phyloP scores from a whole-genome alignment of 441 rosid species.

The Lepidium campestre region DNA sequence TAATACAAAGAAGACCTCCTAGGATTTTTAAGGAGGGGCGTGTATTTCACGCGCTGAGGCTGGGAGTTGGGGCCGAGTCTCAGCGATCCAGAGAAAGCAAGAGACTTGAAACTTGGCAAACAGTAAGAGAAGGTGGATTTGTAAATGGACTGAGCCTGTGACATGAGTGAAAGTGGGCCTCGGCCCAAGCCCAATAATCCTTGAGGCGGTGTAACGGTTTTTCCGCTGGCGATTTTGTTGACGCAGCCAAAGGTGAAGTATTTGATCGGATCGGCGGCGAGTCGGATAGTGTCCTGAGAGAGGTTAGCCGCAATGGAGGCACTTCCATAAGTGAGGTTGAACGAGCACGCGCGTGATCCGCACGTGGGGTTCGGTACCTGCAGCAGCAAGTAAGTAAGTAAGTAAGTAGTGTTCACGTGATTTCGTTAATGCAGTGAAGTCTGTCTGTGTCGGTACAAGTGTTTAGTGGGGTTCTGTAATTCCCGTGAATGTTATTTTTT shows the following conservation, averaged over 20 bases:
- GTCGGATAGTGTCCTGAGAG: slow-evolving; percentile 54
- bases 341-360: slow-evolving; percentile 52
- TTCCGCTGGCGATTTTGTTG: slow-evolving; percentile 52
- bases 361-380: slow-evolving; percentile 76
- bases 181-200: slow-evolving; percentile 87
- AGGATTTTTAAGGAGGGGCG: slow-evolving; percentile 70
- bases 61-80: slow-evolving; percentile 78
- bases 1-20: slow-evolving; percentile 78
- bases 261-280: slow-evolving; percentile 55
- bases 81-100: slow-evolving; percentile 71
- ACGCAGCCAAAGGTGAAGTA: slow-evolving; percentile 78
- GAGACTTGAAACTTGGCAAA: slow-evolving; percentile 70
- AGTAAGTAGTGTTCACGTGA: slow-evolving; percentile 24
- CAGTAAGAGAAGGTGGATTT: slow-evolving; percentile 83
- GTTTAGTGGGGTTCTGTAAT: slow-evolving; percentile 10
- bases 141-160: slow-evolving; percentile 71
- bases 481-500: slow-evolving; percentile 17
- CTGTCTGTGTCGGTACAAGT: slow-evolving; percentile 12
- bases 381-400: not conserved
- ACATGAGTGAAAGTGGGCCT: slow-evolving; percentile 72
- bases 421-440: not conserved
- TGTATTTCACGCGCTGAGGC: slow-evolving; percentile 64
- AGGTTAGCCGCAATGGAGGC: slow-evolving; percentile 70
- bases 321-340: slow-evolving; percentile 77
- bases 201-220: slow-evolving; percentile 56